These are phyloP conservation scores for Yarrowia keelungensis DNA, from an alignment of 805 yeast genomes.

Conservation along the genomic window DNA sequence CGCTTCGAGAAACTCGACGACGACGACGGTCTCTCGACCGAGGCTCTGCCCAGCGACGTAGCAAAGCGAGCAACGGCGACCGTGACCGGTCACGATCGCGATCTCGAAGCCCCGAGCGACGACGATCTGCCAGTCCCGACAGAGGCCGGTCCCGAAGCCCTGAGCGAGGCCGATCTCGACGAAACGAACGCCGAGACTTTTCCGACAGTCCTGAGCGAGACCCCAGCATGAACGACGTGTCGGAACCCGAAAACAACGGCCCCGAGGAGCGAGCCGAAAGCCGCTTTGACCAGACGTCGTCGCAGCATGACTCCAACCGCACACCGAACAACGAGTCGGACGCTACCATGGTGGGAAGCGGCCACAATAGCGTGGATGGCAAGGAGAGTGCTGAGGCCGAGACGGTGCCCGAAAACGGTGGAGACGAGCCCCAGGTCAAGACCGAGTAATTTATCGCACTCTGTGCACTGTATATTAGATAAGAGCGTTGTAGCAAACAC, in stretches of 20 bases:
- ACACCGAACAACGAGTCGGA: constrained; percentile 16
- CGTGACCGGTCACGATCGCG: constrained; percentile 1
- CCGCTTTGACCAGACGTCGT: constrained; percentile 20
- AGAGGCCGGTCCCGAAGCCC: constrained; percentile 19
- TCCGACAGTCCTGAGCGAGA: constrained; percentile 33
- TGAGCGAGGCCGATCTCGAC: constrained; percentile 11
- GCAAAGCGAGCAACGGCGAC: constrained; percentile 4
- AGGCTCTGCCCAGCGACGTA: constrained; percentile 28
- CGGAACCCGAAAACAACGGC: neutral
- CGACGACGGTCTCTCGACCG: constrained; percentile 15
- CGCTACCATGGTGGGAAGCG: constrained; percentile 22
- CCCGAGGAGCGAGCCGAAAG: constrained; percentile 5
- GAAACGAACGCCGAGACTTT: constrained; percentile 33
- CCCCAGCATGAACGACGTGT: neutral
- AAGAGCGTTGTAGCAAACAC: constrained; percentile 14
- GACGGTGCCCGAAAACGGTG: neutral
- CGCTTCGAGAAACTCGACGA: constrained; percentile 27
- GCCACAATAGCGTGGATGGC: constrained; percentile 3
- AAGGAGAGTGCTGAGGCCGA: constrained; percentile 20
- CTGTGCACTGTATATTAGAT: constrained; percentile 21
- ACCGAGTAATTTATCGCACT: constrained; percentile 26
- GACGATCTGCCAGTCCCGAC: constrained; percentile 12
- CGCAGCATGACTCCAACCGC: constrained; percentile 5
- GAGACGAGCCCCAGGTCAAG: neutral
- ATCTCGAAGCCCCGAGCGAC: constrained; percentile 15